Base-by-base conservation (phyloP, 331 rosid genomes). In the Pyrus hybrid region DNA sequence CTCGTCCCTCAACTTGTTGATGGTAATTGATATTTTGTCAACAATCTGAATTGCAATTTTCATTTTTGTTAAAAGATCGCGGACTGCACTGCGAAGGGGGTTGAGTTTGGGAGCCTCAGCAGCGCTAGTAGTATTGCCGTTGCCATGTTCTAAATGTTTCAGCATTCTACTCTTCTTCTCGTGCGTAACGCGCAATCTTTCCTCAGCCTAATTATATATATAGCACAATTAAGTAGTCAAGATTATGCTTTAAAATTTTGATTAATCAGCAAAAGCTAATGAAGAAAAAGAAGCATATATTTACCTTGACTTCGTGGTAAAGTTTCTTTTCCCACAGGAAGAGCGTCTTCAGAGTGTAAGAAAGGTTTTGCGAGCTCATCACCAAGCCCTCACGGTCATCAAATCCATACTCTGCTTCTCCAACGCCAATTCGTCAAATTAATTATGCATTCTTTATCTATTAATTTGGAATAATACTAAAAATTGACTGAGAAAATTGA, bases 261-360 rank as follows among this genome's bases (percentile, higher is more conserved):
- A 17, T 17, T 17, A 51, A 51, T 51, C 57, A 17, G 57, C 33
- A 82, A 75, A 41, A 69, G 6, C 49, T 49, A 12, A 5, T 23
- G 32, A 6, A 4, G 65, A 54, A 43, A 33, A 71, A 29, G 2
- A 56, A 51, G 5, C 28, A 67, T 8, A 7, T 16, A 37, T 9
- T 1, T 77, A 91, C 97, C 97, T 94, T 91, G 67, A 94, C 97
- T 85, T 94, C 97, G 28, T 80, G 76, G 57, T 88, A 89, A 7
- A 94, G 85, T 79, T 94, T 94, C 83, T 87, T 88, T 88, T 94
- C 99, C 99, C 99, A 90, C 80, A 87, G 53, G 23, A 76, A 85
- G 1, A 94, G 82, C 78, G 85, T 90, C 83, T 81, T 83, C 76
- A 94, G 71, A 72, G 89, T 86, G 56, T 88, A 80, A 74, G 86